Evolutionary conservation across 139 green algal genomes (phyloP), one percentile per base, ranked within the genome.

Genomic region (Auxenochlorella pyrenoidosa): DNA sequence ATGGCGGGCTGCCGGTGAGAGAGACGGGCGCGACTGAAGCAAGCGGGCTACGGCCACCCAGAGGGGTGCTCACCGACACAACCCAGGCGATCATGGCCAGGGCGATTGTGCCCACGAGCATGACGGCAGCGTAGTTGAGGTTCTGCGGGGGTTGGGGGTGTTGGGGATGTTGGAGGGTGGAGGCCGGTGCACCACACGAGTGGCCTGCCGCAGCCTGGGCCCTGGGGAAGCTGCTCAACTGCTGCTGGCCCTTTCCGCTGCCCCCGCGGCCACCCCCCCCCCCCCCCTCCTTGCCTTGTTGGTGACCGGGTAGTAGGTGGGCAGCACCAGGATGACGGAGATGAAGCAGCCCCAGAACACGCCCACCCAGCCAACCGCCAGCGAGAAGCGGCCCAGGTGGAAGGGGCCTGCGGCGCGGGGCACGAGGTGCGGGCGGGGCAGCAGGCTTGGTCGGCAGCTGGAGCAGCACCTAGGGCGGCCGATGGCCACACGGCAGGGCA

Each of bases 121-220:
- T 88, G 18, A 94, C 85, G 13, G 75, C 60, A 1, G 91, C 86
- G 0, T 94, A 94, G 78, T 94, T 94, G 41, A 94, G 87, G 70
- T 79, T 93, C 58, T 85, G 41, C 80, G 5, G 41, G 24, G 10
- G 0, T 1, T 16, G 40, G 28, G 22, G 21, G 41, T 19, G 73
- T 54, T 5, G 73, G 3, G 41, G 40, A 0, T 5, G 0, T 24
- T 40, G 22, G 36, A 36, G 38, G 2, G 10, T 63, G 16, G 47
- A 63, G 54, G 15, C 13, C 18, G 54, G 54, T 24, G 22, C 18
- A 13, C 54, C 16, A 24, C 54, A 63, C 18, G 54, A 8, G 15
- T 24, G 18, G 12, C 8, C n/a, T 19, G 21, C 32, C 5, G 34
- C 18, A 26, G 18, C 34, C 68, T 5, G 6, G 16, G 16, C 68